phyloP scores from a whole-genome alignment of 2,329 filamentous ascomycete genomes.

The Geoglossum cookeanum region DNA sequence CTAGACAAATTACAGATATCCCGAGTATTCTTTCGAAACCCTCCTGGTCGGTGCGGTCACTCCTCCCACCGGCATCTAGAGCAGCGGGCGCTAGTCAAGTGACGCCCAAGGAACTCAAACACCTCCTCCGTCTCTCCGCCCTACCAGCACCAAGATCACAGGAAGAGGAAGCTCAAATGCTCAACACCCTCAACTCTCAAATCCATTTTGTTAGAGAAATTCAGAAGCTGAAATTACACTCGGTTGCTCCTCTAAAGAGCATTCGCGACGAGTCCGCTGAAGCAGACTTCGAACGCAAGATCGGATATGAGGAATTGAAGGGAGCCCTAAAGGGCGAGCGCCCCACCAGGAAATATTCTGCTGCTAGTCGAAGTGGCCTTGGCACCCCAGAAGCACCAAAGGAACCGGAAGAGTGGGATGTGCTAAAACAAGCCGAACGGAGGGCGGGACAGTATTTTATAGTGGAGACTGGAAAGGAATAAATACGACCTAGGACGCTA shows the following conservation, averaged over 20 bases:
- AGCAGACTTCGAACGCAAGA: constrained; percentile 35
- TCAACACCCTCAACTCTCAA: constrained; percentile 59
- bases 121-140: constrained; percentile 76
- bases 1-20: constrained; percentile 10
- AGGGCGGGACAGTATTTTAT: constrained; percentile 59
- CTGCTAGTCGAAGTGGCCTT: not conserved
- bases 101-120: constrained; percentile 49
- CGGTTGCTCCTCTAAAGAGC: constrained; percentile 52
- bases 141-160: constrained; percentile 49
- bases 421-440: constrained; percentile 43
- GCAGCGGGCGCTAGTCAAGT: constrained; percentile 25
- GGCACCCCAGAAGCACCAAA: constrained; percentile 17
- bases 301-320: constrained; percentile 37
- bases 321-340: constrained; percentile 41
- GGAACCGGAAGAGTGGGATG: constrained; percentile 48
- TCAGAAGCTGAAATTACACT: constrained; percentile 56
- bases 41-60: constrained; percentile 65
- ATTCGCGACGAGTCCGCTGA: constrained; percentile 60
- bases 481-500: not conserved
- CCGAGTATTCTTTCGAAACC: constrained; percentile 44
- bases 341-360: constrained; percentile 28
- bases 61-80: constrained; percentile 34
- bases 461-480: constrained; percentile 30
- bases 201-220: constrained; percentile 81
- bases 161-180: constrained; percentile 49